Conservation (phyloP, 2,329 filamentous ascomycete species). For the Colletotrichum abscissum region DNA sequence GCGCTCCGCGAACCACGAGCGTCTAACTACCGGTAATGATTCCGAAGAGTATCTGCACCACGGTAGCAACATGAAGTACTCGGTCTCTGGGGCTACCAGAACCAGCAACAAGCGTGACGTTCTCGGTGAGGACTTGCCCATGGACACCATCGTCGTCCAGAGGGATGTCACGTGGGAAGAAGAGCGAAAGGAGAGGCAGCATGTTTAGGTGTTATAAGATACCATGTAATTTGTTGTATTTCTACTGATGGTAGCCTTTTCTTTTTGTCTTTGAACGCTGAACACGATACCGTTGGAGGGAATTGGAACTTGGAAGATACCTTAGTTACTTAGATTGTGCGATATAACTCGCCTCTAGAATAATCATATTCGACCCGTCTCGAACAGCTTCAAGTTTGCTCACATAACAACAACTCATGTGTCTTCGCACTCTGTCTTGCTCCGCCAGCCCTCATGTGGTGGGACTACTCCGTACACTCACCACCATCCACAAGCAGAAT, state of each 20-base stretch:
- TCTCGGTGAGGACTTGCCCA: not conserved
- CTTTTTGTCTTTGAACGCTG: not conserved
- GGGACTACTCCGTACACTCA: too few relatives aligned
- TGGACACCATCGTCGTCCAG: constrained; percentile 15
- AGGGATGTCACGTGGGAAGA: constrained; percentile 23
- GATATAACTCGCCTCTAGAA: too few relatives aligned
- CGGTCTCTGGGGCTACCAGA: not conserved
- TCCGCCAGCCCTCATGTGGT: too few relatives aligned
- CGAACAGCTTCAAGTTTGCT: too few relatives aligned
- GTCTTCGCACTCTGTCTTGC: too few relatives aligned
- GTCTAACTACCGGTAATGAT: constrained; percentile 10
- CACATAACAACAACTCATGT: too few relatives aligned
- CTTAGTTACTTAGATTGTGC: too few relatives aligned
- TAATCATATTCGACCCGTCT: too few relatives aligned
- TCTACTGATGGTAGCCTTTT: not conserved
- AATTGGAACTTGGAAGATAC: too few relatives aligned
- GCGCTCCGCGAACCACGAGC: constrained; percentile 15
- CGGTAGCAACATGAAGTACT: constrained; percentile 12
- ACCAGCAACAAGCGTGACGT: not conserved
- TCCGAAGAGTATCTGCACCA: constrained; percentile 17
- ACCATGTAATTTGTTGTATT: not conserved
- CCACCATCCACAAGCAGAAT: too few relatives aligned
- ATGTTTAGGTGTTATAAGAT: not conserved
- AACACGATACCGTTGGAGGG: too few relatives aligned
- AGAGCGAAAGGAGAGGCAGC: constrained; percentile 14